phyloP scores from a whole-genome alignment of 176 grass and related monocot species.

The barley (Hordeum vulgare) region DNA sequence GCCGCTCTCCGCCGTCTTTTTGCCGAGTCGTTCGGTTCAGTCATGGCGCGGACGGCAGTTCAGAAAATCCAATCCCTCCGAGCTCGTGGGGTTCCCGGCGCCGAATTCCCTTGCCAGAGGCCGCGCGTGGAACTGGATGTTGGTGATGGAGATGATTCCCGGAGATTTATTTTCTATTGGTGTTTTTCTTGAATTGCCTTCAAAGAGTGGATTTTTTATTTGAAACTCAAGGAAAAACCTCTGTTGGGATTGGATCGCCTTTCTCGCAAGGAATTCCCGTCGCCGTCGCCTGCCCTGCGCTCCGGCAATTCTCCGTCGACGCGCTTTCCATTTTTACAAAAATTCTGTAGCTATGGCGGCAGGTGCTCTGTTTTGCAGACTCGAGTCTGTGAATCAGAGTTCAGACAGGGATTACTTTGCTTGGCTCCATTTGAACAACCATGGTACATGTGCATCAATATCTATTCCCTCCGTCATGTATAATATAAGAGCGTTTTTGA shows the following conservation, averaged over 20 bases:
- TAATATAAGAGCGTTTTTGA: too few relatives aligned
- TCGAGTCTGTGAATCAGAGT: not conserved
- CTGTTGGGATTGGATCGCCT: not conserved
- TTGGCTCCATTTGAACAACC: not conserved
- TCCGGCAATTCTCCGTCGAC: not conserved
- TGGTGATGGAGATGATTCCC: not conserved
- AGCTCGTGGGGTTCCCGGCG: not conserved
- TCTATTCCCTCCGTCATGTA: too few relatives aligned
- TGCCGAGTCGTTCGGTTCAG: not conserved
- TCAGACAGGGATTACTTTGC: not conserved
- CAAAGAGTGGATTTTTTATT: not conserved
- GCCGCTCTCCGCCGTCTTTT: constrained; percentile 4
- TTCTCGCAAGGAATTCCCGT: not conserved
- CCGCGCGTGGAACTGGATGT: not conserved
- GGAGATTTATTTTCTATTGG: not conserved
- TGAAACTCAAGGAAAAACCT: not conserved
- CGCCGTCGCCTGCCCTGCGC: not conserved
- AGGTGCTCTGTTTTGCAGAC: not conserved
- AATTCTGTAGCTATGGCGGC: not conserved
- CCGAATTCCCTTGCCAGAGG: not conserved
- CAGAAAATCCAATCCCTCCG: not conserved
- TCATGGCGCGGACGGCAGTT: not conserved
- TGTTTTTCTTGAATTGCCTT: not conserved
- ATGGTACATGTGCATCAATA: not conserved
- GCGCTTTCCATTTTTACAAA: not conserved